A percentile compares a stretch with the other conserved stretches of the same genome.
Conservation (phyloP, 2,329 filamentous ascomycete species). For the Claviceps maximensis region DNA sequence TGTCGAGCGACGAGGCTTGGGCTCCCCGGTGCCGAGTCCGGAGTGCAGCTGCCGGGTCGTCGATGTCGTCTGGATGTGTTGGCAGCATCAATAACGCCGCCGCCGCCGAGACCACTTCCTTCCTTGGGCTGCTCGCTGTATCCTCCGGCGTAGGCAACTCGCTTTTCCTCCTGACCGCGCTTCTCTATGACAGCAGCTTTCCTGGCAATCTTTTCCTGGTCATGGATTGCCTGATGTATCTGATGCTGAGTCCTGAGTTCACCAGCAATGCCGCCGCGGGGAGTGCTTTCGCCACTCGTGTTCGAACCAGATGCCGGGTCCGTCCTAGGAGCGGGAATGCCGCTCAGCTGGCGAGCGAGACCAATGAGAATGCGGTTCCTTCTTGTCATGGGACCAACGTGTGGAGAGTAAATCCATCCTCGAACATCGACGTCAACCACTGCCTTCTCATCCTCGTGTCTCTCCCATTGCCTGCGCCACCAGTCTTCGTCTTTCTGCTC, state of each 20-base stretch:
- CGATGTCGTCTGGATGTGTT: constrained; percentile 12
- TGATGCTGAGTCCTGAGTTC: constrained; percentile 14
- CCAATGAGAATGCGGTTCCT: constrained; percentile 81
- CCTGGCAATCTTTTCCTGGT: constrained; percentile 53
- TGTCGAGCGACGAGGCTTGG: constrained; percentile 27
- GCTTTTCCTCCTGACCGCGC: constrained; percentile 57
- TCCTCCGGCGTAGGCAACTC: constrained; percentile 53
- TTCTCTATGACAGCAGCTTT: constrained; percentile 68
- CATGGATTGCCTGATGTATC: constrained; percentile 33
- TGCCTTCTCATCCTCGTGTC: constrained; percentile 67
- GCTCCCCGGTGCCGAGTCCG: constrained; percentile 29
- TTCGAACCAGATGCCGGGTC: constrained; percentile 14
- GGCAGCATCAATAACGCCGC: constrained; percentile 3
- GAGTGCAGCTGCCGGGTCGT: constrained; percentile 21
- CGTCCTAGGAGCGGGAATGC: constrained; percentile 57
- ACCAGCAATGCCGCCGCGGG: constrained; percentile 4
- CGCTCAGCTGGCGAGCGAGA: constrained; percentile 74
- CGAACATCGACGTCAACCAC: constrained; percentile 89
- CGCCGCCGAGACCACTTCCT: constrained; percentile 23
- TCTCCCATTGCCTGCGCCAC: constrained; percentile 68
- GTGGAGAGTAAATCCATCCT: constrained; percentile 88
- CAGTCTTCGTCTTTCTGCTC: constrained; percentile 53
- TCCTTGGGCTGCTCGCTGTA: constrained; percentile 56
- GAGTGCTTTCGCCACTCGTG: constrained; percentile 3
- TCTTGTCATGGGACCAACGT: constrained; percentile 69